These are phyloP conservation scores for Atkinsonella hypoxylon DNA, from an alignment of 2,329 filamentous ascomycete genomes.

Conservation along the genomic window DNA sequence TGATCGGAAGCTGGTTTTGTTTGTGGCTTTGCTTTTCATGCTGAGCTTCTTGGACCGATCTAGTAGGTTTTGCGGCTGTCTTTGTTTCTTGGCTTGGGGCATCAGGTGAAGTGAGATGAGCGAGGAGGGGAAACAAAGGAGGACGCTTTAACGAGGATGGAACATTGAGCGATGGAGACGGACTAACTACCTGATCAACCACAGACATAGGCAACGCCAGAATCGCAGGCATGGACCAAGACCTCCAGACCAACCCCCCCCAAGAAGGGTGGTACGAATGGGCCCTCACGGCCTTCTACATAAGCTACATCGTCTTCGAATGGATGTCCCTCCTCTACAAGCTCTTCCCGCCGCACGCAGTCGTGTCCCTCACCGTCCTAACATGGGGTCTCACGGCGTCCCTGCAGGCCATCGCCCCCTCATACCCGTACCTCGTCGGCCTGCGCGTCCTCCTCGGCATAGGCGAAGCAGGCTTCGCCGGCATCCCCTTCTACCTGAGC, in stretches of 20 bases:
- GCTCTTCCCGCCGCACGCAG: conserved; percentile 47
- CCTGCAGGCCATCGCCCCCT: conserved; percentile 54
- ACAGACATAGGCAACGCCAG: conserved; percentile 53
- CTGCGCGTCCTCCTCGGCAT: conserved; percentile 47
- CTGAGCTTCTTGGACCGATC: conserved; percentile 78
- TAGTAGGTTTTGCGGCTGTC: conserved; percentile 50
- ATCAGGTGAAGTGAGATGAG: too few species aligned
- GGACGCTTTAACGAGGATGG: too few species aligned
- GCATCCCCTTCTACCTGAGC: conserved; percentile 51
- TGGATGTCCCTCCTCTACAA: conserved; percentile 54
- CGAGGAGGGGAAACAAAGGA: too few species aligned
- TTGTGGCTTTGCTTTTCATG: conserved; percentile 73
- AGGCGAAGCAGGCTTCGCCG: conserved; percentile 53
- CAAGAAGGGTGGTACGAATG: conserved; percentile 43
- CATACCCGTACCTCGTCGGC: conserved; percentile 46
- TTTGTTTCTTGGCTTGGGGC: too few species aligned
- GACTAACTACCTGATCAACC: too few species aligned
- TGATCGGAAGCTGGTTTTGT: conserved; percentile 65
- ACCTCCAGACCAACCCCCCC: conserved; percentile 40
- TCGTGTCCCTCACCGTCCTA: conserved; percentile 50
- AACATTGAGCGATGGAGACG: too few species aligned
- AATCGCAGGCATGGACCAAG: conserved; percentile 51
- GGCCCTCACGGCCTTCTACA: conserved; percentile 49
- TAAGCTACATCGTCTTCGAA: conserved; percentile 51
- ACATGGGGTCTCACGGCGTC: conserved; percentile 73